Conservation (phyloP, 176 grass and related monocot genomes). For the Hsuehochloa calcarea region DNA sequence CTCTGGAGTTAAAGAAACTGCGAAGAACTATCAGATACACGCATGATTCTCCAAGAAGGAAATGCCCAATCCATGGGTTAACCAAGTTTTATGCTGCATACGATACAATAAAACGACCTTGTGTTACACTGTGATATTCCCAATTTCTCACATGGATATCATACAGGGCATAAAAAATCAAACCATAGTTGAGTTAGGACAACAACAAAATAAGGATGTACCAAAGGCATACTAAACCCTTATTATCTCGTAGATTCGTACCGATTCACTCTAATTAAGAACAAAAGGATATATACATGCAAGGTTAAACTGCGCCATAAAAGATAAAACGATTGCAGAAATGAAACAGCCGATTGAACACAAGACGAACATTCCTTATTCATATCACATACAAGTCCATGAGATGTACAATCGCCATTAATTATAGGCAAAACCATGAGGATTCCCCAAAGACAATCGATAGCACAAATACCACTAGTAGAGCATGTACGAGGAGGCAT, state of each 20-base stretch:
- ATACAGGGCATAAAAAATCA: not conserved
- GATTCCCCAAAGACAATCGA: not conserved
- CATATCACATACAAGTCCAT: not conserved
- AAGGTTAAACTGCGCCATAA: not conserved
- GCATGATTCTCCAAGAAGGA: not conserved
- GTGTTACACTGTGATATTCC: not conserved
- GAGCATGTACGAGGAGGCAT: conserved; percentile 7
- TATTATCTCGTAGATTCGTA: not conserved
- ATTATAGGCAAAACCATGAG: not conserved
- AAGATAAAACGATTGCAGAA: not conserved
- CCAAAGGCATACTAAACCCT: not conserved
- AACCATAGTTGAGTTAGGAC: not conserved
- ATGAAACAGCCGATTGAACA: not conserved
- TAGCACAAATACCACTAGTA: not conserved
- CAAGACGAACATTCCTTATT: not conserved
- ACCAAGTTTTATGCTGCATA: conserved; percentile 34
- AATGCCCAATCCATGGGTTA: not conserved
- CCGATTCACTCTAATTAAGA: not conserved
- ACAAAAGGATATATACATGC: not conserved
- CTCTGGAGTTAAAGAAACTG: not conserved
- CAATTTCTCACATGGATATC: conserved; percentile 5
- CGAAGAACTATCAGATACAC: not conserved
- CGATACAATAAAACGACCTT: conserved; percentile 52
- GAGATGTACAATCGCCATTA: conserved; percentile 1
- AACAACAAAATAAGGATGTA: not conserved